A percentile compares a stretch with the other conserved stretches of the same genome.
Evolutionary conservation across 2,329 filamentous ascomycete species (phyloP).

Genomic region (Epichloe hybrida): DNA sequence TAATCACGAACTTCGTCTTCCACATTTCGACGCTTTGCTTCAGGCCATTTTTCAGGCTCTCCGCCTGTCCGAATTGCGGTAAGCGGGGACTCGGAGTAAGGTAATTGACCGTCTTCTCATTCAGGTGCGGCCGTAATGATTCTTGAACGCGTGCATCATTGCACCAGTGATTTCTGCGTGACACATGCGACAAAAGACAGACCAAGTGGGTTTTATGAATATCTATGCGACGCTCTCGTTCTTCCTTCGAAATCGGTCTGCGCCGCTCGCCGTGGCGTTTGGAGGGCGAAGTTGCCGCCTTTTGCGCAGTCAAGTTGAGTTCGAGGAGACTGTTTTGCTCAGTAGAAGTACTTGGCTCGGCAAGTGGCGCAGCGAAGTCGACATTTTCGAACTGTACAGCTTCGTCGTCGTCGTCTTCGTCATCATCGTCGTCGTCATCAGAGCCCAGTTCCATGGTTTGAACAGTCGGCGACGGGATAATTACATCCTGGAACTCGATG

Average conservation of each 20-base stretch:
- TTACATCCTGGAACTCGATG: slow-evolving; percentile 37
- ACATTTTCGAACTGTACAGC: slow-evolving; percentile 35
- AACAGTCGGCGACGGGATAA: slow-evolving; percentile 31
- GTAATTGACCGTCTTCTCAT: slow-evolving; percentile 49
- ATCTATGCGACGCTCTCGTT: slow-evolving; percentile 47
- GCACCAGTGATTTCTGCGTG: slow-evolving; percentile 77
- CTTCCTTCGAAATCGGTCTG: slow-evolving; percentile 39
- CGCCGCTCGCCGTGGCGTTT: slow-evolving; percentile 26
- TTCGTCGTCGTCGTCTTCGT: slow-evolving; percentile 26
- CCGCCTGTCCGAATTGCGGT: slow-evolving; percentile 62
- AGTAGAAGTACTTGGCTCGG: slow-evolving; percentile 9
- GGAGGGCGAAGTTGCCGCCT: slow-evolving; percentile 17
- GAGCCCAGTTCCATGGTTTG: slow-evolving; percentile 38
- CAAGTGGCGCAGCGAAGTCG: slow-evolving; percentile 23
- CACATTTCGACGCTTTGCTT: slow-evolving; percentile 55
- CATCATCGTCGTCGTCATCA: slow-evolving; percentile 29
- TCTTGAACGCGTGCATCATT: slow-evolving; percentile 60
- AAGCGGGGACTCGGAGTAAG: slow-evolving; percentile 55
- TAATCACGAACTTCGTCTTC: slow-evolving; percentile 55
- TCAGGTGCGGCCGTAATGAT: slow-evolving; percentile 49
- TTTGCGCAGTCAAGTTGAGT: slow-evolving; percentile 38
- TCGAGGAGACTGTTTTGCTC: slow-evolving; percentile 27
- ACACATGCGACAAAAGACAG: slow-evolving; percentile 66
- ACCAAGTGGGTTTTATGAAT: slow-evolving; percentile 81
- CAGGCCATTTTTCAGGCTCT: slow-evolving; percentile 69